Base-by-base conservation (phyloP, 768 basidiomycete species). In the Suillus spraguei region DNA sequence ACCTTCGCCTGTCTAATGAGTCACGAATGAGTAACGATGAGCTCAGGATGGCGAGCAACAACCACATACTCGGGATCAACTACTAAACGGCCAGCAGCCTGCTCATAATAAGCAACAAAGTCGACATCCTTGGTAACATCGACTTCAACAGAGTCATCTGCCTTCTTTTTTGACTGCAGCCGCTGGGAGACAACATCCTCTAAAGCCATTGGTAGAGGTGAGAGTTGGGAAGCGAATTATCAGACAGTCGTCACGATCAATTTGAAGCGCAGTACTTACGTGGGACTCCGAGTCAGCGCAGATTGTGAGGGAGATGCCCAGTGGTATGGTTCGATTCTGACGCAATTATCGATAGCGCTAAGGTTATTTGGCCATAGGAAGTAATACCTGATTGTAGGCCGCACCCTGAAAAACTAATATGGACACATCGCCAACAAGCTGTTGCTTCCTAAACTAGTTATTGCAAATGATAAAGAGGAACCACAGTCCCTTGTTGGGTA, bases 1-100 rank as follows among this genome's bases (percentile, higher is more conserved):
- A 80, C 66, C 58, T 71, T 73, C 8, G 85, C 85, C 66, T 83
- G 82, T 38, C 81, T 83, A 38, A 46, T 61, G 33, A 47, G 4
- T 59, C 8, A 54, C 28, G 17, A 8, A 35, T 53, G 24, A 64
- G 55, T 32, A 6, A 38, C 10, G n/a, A 22, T 38, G 3, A 22
- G 24, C 22, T 38, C 36, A 14, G 22, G 22, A 54, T 36, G 22
- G 6, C 1, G n/a, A 36, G 5, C 33, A 9, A 22, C 9, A 36
- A 42, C 33, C 49, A 79, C 85, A 24, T 63, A 86, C 87, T 78
- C 74, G 14, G 87, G 87, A 70, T 89, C 87, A 16, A 89, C 76
- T 59, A 89, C 84, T 47, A 89, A 74, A 22, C 87, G 79, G 10
- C 87, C 88, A 1, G 85, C 86, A 64, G 78, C 76, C 13, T 78